Evolutionary conservation across 352 stramenopile species (phyloP).

Genomic region (Lagenidium sp.): DNA sequence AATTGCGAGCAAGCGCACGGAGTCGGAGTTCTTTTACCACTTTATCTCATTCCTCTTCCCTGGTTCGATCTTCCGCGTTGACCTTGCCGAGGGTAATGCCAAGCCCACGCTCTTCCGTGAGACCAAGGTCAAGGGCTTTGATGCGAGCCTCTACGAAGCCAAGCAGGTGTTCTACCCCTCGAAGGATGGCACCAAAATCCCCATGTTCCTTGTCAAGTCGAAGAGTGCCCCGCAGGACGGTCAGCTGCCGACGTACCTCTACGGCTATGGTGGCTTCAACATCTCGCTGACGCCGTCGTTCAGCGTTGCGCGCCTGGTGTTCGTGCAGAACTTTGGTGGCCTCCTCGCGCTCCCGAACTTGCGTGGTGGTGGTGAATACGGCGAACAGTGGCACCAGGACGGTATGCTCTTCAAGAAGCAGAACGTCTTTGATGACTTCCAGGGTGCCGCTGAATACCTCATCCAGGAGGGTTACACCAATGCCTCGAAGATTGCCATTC

Average conservation of each 20-base stretch:
- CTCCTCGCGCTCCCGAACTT: constrained; percentile 92
- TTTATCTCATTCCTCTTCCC: constrained; percentile 85
- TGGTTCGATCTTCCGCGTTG: constrained; percentile 68
- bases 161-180: constrained; percentile 86
- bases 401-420: constrained; percentile 92
- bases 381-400: constrained; percentile 87
- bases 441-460: constrained; percentile 90
- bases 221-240: constrained; percentile 72
- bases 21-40: constrained; percentile 85
- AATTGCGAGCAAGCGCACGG: constrained; percentile 56
- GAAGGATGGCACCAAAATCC: constrained; percentile 92
- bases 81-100: constrained; percentile 28
- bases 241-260: constrained; percentile 86
- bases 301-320: constrained; percentile 75
- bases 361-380: constrained; percentile 91
- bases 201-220: constrained; percentile 92
- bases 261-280: constrained; percentile 95
- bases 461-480: constrained; percentile 86
- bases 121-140: constrained; percentile 79
- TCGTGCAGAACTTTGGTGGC: constrained; percentile 89
- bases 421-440: constrained; percentile 95
- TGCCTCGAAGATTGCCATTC: constrained; percentile 83
- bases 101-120: constrained; percentile 53
- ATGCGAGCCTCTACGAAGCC: constrained; percentile 69
- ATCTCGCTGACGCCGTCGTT: constrained; percentile 90